Conservation (phyloP, 2,329 filamentous ascomycete genomes). For the Penicillium oxalicum region DNA sequence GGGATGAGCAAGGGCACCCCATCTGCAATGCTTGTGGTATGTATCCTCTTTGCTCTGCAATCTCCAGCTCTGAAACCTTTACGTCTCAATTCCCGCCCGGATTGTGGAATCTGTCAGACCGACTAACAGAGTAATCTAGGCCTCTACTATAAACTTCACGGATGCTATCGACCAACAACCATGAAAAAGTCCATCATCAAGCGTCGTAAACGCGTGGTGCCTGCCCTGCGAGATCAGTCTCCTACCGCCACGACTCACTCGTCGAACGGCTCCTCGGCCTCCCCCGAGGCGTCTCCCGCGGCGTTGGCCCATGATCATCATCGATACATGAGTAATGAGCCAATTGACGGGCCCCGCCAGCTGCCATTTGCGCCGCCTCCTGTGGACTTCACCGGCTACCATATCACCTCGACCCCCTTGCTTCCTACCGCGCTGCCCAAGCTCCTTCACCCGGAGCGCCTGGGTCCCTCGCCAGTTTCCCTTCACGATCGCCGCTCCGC, state of each 20-base stretch:
- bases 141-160: conserved; percentile 93
- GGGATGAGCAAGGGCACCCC: conserved; percentile 89
- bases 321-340: conserved; percentile 30
- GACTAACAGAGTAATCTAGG: conserved; percentile 46
- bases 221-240: conserved; percentile 55
- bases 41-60: conserved; percentile 31
- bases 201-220: conserved; percentile 87
- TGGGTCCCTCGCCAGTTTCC: conserved; percentile 25
- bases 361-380: conserved; percentile 39
- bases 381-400: conserved; percentile 47
- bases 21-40: conserved; percentile 98
- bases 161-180: conserved; percentile 84
- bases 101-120: neutral
- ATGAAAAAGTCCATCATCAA: conserved; percentile 99
- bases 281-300: conserved; percentile 37
- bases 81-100: neutral
- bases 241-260: conserved; percentile 37
- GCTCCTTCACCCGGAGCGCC: conserved; percentile 27
- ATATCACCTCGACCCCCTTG: conserved; percentile 28
- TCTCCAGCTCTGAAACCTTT: neutral
- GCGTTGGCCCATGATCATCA: conserved; percentile 28
- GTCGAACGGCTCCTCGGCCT: conserved; percentile 39
- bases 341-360: conserved; percentile 33
- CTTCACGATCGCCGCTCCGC: conserved; percentile 30
- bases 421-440: conserved; percentile 29